A percentile compares a stretch with the other conserved stretches of the same genome.
phyloP scores from a whole-genome alignment of 1,139 yeast genomes.

The Candida freyschussii region DNA sequence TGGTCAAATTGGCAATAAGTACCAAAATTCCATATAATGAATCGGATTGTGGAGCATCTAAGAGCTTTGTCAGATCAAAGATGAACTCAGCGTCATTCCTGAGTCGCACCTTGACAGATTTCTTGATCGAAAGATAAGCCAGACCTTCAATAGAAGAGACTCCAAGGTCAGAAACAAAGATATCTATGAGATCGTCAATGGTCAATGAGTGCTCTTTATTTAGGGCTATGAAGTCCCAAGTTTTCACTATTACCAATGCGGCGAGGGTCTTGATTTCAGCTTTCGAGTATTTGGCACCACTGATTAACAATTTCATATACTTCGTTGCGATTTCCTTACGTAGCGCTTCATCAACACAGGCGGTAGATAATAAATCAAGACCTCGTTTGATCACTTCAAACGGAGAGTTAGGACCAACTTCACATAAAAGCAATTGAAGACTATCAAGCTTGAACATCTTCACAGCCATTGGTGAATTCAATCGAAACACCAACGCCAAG shows the following conservation, averaged over 20 bases:
- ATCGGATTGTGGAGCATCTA: conserved; percentile 10
- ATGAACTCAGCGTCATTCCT: conserved; percentile 33
- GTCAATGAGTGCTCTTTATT: conserved; percentile 26
- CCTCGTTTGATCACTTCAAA: conserved; percentile 14
- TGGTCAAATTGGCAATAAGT: conserved; percentile 33
- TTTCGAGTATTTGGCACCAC: conserved; percentile 22
- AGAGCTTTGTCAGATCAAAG: conserved; percentile 20
- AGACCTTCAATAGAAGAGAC: conserved; percentile 35
- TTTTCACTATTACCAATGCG: conserved; percentile 35
- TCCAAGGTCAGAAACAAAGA: conserved; percentile 19
- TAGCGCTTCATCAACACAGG: conserved; percentile 37
- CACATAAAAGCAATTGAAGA: conserved; percentile 13
- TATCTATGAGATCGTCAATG: conserved; percentile 26
- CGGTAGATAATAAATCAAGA: conserved; percentile 15
- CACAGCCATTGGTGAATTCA: conserved; percentile 8
- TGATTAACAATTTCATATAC: conserved; percentile 30
- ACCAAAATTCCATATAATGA: conserved; percentile 33
- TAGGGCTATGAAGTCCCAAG: conserved; percentile 37
- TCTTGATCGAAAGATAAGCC: conserved; percentile 39
- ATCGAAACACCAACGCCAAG: conserved; percentile 15
- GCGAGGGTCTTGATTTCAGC: conserved; percentile 30
- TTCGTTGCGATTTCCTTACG: conserved; percentile 33
- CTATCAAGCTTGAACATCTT: conserved; percentile 13
- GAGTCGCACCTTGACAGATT: conserved; percentile 28
- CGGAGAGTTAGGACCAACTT: conserved; percentile 6